Evolutionary conservation across 768 basidiomycete genomes (phyloP).

Genomic region (Podaxis sp.): DNA sequence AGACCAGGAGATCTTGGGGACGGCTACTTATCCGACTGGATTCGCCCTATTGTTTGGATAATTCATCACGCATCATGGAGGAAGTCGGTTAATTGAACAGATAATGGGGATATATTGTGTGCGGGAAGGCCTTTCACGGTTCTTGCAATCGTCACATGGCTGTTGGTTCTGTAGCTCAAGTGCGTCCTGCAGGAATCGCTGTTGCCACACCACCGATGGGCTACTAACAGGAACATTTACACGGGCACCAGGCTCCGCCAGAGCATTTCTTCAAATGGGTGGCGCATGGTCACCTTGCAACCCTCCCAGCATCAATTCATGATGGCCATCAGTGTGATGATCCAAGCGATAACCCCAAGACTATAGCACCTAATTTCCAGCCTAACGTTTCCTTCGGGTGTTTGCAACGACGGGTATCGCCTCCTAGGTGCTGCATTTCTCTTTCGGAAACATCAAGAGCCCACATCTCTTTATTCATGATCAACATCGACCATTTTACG

Average conservation of each 20-base stretch:
- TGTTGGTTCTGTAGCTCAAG: not conserved
- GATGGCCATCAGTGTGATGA: not conserved
- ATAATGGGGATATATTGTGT: not conserved
- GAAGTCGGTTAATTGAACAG: not conserved
- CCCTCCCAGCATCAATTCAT: not conserved
- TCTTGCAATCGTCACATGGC: not conserved
- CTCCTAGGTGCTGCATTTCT: not conserved
- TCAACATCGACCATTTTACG: not conserved
- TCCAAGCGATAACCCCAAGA: not conserved
- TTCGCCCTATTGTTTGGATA: not conserved
- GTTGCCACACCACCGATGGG: not conserved
- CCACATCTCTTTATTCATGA: not conserved
- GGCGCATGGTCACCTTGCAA: not conserved
- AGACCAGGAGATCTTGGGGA: not conserved
- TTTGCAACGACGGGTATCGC: not conserved
- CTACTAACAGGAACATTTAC: not conserved
- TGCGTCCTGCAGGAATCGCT: not conserved
- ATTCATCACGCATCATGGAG: not conserved
- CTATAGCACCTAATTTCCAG: not conserved
- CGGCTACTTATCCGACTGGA: not conserved
- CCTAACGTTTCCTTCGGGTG: not conserved
- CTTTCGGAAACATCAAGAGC: not conserved
- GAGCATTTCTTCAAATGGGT: not conserved
- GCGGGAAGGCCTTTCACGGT: not conserved
- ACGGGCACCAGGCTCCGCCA: not conserved